These are phyloP conservation scores for Waltiozyma solani DNA, from an alignment of 1,139 yeast genomes.

Conservation along the genomic window DNA sequence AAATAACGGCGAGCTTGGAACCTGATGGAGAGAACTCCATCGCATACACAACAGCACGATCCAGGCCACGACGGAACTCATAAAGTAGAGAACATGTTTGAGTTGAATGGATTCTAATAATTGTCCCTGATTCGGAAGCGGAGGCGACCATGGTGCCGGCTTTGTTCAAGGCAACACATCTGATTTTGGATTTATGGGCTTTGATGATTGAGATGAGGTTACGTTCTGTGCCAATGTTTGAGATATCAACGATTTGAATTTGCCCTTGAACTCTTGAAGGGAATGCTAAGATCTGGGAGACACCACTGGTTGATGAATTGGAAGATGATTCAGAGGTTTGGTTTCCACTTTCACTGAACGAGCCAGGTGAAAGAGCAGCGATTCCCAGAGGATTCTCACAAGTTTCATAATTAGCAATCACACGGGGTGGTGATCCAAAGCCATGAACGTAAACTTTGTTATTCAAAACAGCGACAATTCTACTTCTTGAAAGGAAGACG, in stretches of 20 bases:
- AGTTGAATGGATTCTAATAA: conserved; percentile 72
- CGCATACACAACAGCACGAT: conserved; percentile 69
- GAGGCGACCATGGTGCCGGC: conserved; percentile 79
- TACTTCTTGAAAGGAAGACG: conserved; percentile 62
- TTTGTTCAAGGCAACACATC: conserved; percentile 58
- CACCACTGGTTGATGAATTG: neutral
- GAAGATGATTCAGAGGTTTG: conserved; percentile 4
- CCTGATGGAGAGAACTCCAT: conserved; percentile 80
- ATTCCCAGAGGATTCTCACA: conserved; percentile 57
- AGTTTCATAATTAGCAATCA: conserved; percentile 64
- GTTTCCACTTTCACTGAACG: conserved; percentile 13
- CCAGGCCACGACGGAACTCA: conserved; percentile 85
- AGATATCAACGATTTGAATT: conserved; percentile 19
- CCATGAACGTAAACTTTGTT: conserved; percentile 68
- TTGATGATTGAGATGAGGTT: conserved; percentile 64
- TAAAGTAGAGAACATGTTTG: conserved; percentile 60
- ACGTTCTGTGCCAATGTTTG: conserved; percentile 28
- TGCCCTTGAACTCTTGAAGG: conserved; percentile 42
- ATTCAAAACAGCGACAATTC: conserved; percentile 62
- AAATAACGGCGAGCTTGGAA: conserved; percentile 66
- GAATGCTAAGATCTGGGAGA: conserved; percentile 51
- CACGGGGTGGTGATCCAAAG: conserved; percentile 69
- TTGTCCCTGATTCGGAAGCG: conserved; percentile 82
- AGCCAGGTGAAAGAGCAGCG: conserved; percentile 44
- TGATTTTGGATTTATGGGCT: conserved; percentile 69